Evolutionary conservation across 2,329 filamentous ascomycete genomes (phyloP), one percentile per base, ranked within the genome.

Genomic region (Anthostomella pinea): DNA sequence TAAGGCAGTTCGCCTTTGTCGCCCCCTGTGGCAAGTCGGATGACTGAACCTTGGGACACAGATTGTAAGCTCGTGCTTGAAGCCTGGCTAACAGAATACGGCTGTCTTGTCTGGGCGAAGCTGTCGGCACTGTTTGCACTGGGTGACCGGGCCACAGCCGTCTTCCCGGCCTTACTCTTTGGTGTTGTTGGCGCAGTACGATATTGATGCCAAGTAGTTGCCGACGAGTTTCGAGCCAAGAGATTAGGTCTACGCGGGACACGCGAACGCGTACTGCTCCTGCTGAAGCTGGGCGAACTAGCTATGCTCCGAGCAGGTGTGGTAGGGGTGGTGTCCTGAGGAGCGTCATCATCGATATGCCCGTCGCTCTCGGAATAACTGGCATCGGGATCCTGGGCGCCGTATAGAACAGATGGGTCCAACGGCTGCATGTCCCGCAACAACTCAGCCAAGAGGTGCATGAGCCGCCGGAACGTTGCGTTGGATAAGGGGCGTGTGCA

Each of bases 371-470:
- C 48, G 15, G 36, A 43, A 18, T 46, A 45, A 13, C 37, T 45
- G 16, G 38, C 40, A 11, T 56, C 54, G n/a, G 51, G 52, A 7
- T 56, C 56, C 0, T 41, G 41, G 8, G 49, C 35, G 9, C 46
- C 49, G 17, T 62, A 57, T 5, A 87, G 56, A 4, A 79, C 58
- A 0, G 65, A 65, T 0, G 75, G 66, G 39, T 83, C 70, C 3
- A 87, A 65, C 0, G 77, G 71, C 18, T 69, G 74, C 85, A 97
- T 95, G 13, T 73, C 76, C 34, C 85, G 79, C 10, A 97, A 68
- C 0, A 97, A 68, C 35, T 85, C 79, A 2, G 90, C 85, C 61
- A 97, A 96, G 17, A 86, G 71, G 38, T 81, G 76, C 88, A 96
- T 96, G 19, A 96, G 68, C 15, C 74, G 67, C 23, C 85, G 75